A percentile compares a stretch with the other conserved stretches of the same genome.
These are phyloP conservation scores for Epichloe bromicola DNA, from an alignment of 2,329 filamentous ascomycete genomes.

Conservation along the genomic window DNA sequence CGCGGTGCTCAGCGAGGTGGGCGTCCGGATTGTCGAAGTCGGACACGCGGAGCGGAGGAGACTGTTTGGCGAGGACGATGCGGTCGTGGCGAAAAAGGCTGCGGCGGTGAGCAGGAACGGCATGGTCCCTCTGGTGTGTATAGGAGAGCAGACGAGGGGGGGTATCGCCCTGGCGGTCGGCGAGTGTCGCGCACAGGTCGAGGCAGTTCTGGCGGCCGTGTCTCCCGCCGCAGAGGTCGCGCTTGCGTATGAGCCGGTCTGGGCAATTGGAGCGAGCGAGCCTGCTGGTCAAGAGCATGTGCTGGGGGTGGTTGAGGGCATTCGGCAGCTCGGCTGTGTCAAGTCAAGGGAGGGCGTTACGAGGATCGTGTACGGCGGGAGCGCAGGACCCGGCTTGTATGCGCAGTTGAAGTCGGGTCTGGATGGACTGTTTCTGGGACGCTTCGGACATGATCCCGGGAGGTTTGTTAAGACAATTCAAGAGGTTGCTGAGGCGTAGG, in stretches of 20 bases:
- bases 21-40: constrained; percentile 61
- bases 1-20: constrained; percentile 49
- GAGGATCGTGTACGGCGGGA: constrained; percentile 70
- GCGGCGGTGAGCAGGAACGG: constrained; percentile 53
- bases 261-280: constrained; percentile 67
- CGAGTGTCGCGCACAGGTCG: constrained; percentile 55
- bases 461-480: constrained; percentile 59
- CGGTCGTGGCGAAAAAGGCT: constrained; percentile 53
- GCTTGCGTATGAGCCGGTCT: constrained; percentile 78
- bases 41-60: constrained; percentile 68
- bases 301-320: constrained; percentile 50
- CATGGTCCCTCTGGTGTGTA: constrained; percentile 66
- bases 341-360: constrained; percentile 39
- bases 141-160: constrained; percentile 52
- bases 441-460: constrained; percentile 67
- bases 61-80: constrained; percentile 64
- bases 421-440: constrained; percentile 69
- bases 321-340: constrained; percentile 42
- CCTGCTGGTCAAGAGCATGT: constrained; percentile 65
- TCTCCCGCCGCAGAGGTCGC: constrained; percentile 54
- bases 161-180: constrained; percentile 44
- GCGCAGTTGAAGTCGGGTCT: constrained; percentile 52
- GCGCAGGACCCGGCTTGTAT: constrained; percentile 69
- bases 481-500: constrained; percentile 46
- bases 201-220: constrained; percentile 47